Evolutionary conservation across 257 asterid genomes (phyloP).

Genomic region (Nicotiana obtusifolia): DNA sequence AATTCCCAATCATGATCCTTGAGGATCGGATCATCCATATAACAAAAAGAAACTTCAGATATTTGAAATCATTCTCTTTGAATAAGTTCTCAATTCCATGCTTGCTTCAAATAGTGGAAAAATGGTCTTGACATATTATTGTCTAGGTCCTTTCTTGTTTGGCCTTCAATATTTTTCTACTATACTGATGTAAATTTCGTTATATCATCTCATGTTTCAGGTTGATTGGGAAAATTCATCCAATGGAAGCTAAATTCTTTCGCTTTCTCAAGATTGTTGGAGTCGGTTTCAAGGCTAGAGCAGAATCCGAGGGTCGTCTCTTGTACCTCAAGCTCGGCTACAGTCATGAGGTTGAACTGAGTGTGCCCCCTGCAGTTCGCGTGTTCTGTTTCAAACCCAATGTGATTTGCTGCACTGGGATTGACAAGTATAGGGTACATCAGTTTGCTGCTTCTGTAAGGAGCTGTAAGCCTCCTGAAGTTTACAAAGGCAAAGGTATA

Average conservation of each 20-base stretch:
- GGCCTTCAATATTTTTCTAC: background rate
- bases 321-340: conserved; percentile 60
- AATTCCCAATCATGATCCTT: too few relatives aligned
- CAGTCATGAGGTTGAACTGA: conserved; percentile 59
- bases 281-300: conserved; percentile 75
- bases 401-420: conserved; percentile 53
- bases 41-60: too few relatives aligned
- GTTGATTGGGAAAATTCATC: background rate
- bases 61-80: too few relatives aligned
- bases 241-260: conserved; percentile 52
- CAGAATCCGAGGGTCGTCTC: conserved; percentile 65
- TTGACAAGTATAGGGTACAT: conserved; percentile 50
- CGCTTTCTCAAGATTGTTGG: conserved; percentile 62
- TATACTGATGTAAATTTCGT: background rate
- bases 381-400: conserved; percentile 59
- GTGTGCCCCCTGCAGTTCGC: conserved; percentile 58
- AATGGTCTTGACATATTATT: background rate
- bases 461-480: conserved; percentile 63
- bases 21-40: too few relatives aligned
- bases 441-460: conserved; percentile 57
- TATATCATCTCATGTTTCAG: background rate
- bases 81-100: background rate
- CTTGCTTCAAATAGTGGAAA: background rate
- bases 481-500: conserved; percentile 60
- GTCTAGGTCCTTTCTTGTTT: background rate